Conservation (phyloP, 225 moss, liverwort and hornwort genomes). For the Antitrichia curtipendula region DNA sequence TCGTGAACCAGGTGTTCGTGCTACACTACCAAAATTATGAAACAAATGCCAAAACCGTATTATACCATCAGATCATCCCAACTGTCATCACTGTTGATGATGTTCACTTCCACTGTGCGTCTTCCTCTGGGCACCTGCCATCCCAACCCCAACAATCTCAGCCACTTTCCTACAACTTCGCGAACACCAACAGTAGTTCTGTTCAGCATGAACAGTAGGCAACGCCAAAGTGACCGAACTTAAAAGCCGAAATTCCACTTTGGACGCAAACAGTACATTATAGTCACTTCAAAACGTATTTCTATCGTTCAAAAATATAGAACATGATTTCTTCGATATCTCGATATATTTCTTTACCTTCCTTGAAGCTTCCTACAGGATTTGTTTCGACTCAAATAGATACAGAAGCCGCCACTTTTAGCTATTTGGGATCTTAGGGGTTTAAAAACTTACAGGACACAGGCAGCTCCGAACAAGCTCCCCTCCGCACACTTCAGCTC, state of each 20-base stretch:
- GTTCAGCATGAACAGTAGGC: not conserved
- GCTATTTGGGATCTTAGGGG: not conserved
- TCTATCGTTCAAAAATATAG: not conserved
- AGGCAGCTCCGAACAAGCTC: constrained; percentile 80
- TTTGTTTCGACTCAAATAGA: not conserved
- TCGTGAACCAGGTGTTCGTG: not conserved
- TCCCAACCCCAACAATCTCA: not conserved
- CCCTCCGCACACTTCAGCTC: constrained; percentile 54
- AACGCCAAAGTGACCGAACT: not conserved
- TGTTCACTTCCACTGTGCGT: constrained; percentile 49
- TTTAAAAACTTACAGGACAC: constrained; percentile 58
- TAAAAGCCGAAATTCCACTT: not conserved
- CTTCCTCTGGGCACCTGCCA: constrained; percentile 69
- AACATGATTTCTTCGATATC: not conserved
- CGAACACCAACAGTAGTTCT: not conserved
- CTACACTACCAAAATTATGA: constrained; percentile 12
- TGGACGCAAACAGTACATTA: not conserved
- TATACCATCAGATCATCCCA: constrained; percentile 53
- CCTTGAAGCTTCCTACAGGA: not conserved
- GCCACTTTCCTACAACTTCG: not conserved
- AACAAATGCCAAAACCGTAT: not conserved
- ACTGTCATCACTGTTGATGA: constrained; percentile 61
- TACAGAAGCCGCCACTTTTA: not conserved
- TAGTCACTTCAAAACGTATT: not conserved
- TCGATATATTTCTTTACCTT: not conserved